Percentiles rank a stretch among this genome's conserved stretches.
Evolutionary conservation across 257 asterid genomes (phyloP).

Genomic region (Ophiorrhiza pumila): DNA sequence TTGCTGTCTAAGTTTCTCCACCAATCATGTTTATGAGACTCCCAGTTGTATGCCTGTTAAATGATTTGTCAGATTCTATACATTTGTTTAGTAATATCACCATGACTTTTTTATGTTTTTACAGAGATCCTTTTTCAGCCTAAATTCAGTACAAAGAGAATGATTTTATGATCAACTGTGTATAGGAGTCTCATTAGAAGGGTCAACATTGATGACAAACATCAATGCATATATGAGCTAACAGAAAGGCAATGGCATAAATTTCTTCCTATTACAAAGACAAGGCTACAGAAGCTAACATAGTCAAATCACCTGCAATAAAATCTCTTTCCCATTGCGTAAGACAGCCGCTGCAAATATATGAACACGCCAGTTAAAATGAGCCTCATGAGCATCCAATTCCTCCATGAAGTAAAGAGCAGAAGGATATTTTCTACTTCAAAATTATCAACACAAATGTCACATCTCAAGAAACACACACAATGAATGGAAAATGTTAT

Average conservation of each 20-base stretch:
- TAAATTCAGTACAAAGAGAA: neutral
- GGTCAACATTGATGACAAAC: neutral
- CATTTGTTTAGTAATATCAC: neutral
- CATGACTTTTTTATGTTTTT: neutral
- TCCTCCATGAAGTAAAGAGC: neutral
- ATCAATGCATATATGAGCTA: neutral
- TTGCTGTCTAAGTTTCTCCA: constrained; percentile 76
- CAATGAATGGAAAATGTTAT: neutral
- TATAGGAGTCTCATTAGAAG: neutral
- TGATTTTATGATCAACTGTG: neutral
- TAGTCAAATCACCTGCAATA: constrained; percentile 63
- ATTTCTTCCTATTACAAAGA: neutral
- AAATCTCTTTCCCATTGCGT: constrained; percentile 71
- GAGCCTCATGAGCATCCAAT: constrained; percentile 9
- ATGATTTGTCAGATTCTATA: constrained; percentile 22
- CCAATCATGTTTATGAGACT: constrained; percentile 90
- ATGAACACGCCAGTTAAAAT: constrained; percentile 13
- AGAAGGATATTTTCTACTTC: neutral
- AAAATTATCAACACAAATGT: neutral
- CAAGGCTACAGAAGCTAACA: neutral
- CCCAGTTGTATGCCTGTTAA: constrained; percentile 93
- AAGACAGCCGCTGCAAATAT: constrained; percentile 57
- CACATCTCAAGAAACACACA: neutral
- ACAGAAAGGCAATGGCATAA: neutral
- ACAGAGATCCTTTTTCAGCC: neutral